Percentiles rank a stretch among this genome's conserved stretches.
phyloP scores from a whole-genome alignment of 148 eudicot species.

The Rheum nobile region DNA sequence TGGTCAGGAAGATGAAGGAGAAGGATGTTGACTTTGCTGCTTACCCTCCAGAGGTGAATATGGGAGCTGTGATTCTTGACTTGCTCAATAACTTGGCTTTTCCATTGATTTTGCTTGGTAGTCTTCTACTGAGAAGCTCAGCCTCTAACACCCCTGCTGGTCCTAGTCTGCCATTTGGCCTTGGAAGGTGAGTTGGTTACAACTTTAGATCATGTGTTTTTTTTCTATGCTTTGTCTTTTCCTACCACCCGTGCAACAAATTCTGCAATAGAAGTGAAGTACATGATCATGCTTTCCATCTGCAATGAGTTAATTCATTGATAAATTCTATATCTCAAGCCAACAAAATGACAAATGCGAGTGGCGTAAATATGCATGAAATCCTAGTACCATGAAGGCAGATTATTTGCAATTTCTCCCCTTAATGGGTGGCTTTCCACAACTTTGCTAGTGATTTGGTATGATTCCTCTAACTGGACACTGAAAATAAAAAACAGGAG shows the following conservation, averaged over 20 bases:
- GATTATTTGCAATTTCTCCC: no score
- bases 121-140: conserved; percentile 35
- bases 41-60: conserved; percentile 38
- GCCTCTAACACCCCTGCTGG: conserved; percentile 39
- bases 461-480: neutral
- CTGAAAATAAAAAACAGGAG: conserved; percentile 33
- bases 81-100: conserved; percentile 61
- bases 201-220: no score
- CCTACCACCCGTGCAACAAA: no score
- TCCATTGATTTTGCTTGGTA: conserved; percentile 64
- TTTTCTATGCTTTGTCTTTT: no score
- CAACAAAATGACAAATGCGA: no score
- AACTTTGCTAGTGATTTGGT: neutral
- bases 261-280: neutral
- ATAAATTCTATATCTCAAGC: neutral
- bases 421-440: neutral
- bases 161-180: conserved; percentile 75
- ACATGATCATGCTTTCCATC: neutral
- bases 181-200: conserved; percentile 43
- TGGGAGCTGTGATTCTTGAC: conserved; percentile 36
- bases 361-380: no score
- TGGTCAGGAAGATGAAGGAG: conserved; percentile 54
- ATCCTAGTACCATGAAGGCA: no score
- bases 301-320: neutral
- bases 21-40: conserved; percentile 71